Percentiles rank a stretch among this genome's conserved stretches.
Conservation (phyloP, 257 asterid species). For the Solanum tarijense region DNA sequence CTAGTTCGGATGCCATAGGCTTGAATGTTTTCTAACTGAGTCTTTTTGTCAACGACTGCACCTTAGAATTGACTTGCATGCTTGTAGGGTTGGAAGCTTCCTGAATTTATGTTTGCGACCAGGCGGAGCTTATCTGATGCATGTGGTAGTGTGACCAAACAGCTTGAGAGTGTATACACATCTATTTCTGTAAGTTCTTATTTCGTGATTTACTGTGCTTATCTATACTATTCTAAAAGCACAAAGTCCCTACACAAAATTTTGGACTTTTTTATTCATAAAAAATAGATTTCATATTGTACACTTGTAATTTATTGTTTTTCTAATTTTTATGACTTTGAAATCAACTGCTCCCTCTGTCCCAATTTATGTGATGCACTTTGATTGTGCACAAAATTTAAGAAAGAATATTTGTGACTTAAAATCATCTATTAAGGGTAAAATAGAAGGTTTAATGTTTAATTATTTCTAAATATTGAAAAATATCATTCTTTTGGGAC, state of each 20-base stretch:
- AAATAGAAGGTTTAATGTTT: background rate
- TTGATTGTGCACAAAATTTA: background rate
- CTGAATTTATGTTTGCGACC: conserved; percentile 93
- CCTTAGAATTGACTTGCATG: background rate
- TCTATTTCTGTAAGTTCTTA: conserved; percentile 50
- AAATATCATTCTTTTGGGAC: background rate
- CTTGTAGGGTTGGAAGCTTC: conserved; percentile 82
- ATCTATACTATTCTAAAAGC: background rate
- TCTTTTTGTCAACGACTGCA: background rate
- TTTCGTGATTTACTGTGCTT: background rate
- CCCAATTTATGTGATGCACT: background rate
- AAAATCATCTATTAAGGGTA: background rate
- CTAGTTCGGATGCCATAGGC: background rate
- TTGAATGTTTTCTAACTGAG: background rate
- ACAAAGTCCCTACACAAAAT: background rate
- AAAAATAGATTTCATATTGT: background rate
- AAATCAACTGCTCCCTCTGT: background rate
- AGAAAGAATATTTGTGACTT: background rate
- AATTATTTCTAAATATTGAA: background rate
- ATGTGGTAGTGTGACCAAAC: conserved; percentile 58
- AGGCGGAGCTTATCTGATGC: conserved; percentile 86
- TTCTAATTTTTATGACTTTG: background rate
- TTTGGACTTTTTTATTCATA: background rate
- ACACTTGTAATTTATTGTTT: background rate
- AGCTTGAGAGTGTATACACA: conserved; percentile 70